Evolutionary conservation across 805 yeast genomes (phyloP).

Genomic region (Candida quercuum): DNA sequence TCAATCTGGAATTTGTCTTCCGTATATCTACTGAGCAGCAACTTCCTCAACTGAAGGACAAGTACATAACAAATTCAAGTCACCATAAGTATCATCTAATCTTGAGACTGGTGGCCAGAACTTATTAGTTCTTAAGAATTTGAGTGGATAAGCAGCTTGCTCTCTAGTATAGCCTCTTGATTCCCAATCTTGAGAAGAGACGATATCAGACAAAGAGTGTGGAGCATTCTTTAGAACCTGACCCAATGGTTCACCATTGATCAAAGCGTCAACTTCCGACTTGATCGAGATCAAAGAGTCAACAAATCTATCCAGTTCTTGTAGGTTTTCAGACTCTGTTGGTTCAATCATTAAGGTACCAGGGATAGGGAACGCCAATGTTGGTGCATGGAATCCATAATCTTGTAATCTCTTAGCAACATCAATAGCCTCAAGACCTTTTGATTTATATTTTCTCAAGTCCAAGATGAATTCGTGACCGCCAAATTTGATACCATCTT

Average conservation of each 20-base stretch:
- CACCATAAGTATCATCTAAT: slow-evolving; percentile 93
- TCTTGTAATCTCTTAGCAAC: slow-evolving; percentile 96
- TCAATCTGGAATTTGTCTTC: too few relatives aligned
- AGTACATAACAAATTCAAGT: slow-evolving; percentile 85
- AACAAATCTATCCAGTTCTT: slow-evolving; percentile 85
- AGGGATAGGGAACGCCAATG: slow-evolving; percentile 98
- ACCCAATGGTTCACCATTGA: slow-evolving; percentile 62
- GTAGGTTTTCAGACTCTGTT: slow-evolving; percentile 88
- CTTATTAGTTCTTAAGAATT: slow-evolving; percentile 66
- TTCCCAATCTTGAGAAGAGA: slow-evolving; percentile 69
- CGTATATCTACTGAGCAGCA: slow-evolving; percentile 30
- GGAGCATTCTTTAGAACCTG: slow-evolving; percentile 83
- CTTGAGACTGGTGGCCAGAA: slow-evolving; percentile 96
- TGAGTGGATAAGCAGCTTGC: slow-evolving; percentile 88
- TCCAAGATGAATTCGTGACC: slow-evolving; percentile 97
- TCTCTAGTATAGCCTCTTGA: slow-evolving; percentile 86
- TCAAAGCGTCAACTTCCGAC: slow-evolving; percentile 70
- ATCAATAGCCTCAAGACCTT: slow-evolving; percentile 90
- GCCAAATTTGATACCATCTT: slow-evolving; percentile 62
- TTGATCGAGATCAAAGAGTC: slow-evolving; percentile 82
- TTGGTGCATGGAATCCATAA: slow-evolving; percentile 98
- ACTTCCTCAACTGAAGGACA: slow-evolving; percentile 84
- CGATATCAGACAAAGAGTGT: slow-evolving; percentile 77
- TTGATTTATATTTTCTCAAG: slow-evolving; percentile 71
- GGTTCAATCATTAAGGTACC: slow-evolving; percentile 98